phyloP scores from a whole-genome alignment of 164 flowering plant species.

The Nymphaea thermarum region DNA sequence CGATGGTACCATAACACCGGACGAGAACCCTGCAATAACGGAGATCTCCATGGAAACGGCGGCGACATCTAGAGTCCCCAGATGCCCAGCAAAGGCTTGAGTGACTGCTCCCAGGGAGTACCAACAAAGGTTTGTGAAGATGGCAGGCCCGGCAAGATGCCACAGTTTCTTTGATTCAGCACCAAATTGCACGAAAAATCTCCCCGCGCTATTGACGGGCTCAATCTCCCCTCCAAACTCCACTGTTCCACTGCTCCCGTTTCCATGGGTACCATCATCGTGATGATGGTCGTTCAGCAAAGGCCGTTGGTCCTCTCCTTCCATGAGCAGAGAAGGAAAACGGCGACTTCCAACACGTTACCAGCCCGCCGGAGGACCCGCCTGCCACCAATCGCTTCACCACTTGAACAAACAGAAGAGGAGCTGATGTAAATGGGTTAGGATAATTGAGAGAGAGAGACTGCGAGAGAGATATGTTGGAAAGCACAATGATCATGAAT shows the following conservation, averaged over 20 bases:
- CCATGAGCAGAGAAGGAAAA: neutral
- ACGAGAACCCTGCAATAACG: slow-evolving; percentile 16
- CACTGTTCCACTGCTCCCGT: neutral
- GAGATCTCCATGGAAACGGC: slow-evolving; percentile 17
- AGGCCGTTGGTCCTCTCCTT: neutral
- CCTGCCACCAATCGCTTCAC: too few relatives aligned
- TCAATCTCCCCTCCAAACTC: slow-evolving; percentile 8
- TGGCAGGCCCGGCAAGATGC: slow-evolving; percentile 13
- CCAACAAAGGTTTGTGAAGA: slow-evolving; percentile 11
- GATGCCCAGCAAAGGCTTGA: slow-evolving; percentile 14
- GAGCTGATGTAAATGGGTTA: too few relatives aligned
- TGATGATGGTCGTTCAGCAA: neutral
- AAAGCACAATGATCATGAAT: too few relatives aligned
- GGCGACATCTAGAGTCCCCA: slow-evolving; percentile 12
- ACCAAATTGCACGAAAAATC: slow-evolving; percentile 6
- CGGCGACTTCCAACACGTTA: too few relatives aligned
- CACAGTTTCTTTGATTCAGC: slow-evolving; percentile 16
- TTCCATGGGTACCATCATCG: neutral
- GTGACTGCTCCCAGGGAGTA: slow-evolving; percentile 18
- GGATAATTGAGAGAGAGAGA: too few relatives aligned
- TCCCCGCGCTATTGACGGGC: slow-evolving; percentile 2
- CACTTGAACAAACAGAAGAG: too few relatives aligned
- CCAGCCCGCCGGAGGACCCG: too few relatives aligned
- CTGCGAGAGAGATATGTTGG: too few relatives aligned
- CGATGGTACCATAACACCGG: slow-evolving; percentile 10